phyloP scores from a whole-genome alignment of 1,284 basidiomycete genomes.

The Rhodotorula sp. region DNA sequence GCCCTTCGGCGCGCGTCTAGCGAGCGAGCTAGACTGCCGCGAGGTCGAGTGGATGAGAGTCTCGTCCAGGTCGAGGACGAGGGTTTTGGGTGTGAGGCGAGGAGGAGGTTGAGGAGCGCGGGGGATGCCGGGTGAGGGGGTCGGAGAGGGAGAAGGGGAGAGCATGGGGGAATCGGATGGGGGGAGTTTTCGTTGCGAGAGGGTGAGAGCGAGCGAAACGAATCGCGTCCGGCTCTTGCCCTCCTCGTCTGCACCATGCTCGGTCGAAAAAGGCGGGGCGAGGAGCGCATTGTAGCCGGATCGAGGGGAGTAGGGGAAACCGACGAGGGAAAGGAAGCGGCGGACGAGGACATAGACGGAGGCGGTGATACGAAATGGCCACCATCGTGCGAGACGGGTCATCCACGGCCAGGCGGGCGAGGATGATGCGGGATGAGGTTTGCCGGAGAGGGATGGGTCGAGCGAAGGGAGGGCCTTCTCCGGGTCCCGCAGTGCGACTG shows the following conservation, averaged over 20 bases:
- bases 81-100: conserved; percentile 66
- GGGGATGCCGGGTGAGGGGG: neutral
- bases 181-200: neutral
- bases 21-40: conserved; percentile 2
- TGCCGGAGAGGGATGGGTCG: neutral
- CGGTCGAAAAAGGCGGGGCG: conserved; percentile 8
- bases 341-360: conserved; percentile 23
- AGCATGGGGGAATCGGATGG: neutral
- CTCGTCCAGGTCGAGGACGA: conserved; percentile 95
- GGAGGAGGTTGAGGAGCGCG: conserved; percentile 17
- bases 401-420: conserved; percentile 10
- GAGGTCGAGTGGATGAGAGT: conserved; percentile 94
- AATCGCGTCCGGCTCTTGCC: neutral
- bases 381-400: conserved; percentile 3
- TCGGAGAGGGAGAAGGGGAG: neutral
- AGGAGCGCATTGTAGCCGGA: conserved; percentile 12
- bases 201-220: conserved; percentile 11
- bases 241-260: neutral
- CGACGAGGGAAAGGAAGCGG: conserved; percentile 33
- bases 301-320: conserved; percentile 14
- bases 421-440: no score
- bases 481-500: neutral
- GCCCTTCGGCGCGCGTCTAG: conserved; percentile 30
- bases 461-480: neutral
- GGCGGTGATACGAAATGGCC: neutral